Conservation (phyloP, 2,329 filamentous ascomycete species). For the Ophiosphaerella narmari region DNA sequence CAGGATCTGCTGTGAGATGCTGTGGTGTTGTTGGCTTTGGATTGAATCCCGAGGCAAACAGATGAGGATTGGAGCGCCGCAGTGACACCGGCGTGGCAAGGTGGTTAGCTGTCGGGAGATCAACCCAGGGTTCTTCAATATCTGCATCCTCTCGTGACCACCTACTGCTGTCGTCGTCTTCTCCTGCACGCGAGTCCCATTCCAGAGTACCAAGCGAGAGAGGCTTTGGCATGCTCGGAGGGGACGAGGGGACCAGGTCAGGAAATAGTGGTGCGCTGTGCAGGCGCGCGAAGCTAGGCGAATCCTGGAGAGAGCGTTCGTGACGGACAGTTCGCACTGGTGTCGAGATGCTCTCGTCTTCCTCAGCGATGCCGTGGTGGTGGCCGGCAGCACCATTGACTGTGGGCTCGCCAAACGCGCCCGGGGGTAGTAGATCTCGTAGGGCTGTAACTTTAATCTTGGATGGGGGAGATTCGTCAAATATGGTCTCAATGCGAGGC, state of each 20-base stretch:
- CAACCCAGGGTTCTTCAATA: constrained; percentile 46
- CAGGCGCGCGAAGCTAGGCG: constrained; percentile 38
- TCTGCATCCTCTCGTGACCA: constrained; percentile 50
- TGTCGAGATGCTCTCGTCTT: constrained; percentile 56
- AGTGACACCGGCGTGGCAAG: constrained; percentile 37
- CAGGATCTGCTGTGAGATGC: constrained; percentile 40
- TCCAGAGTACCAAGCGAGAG: constrained; percentile 48
- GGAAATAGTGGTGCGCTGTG: constrained; percentile 45
- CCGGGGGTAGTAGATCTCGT: constrained; percentile 55
- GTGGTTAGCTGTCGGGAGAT: constrained; percentile 42
- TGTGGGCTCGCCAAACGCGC: constrained; percentile 48
- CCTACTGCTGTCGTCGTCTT: constrained; percentile 46
- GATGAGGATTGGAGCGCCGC: constrained; percentile 38
- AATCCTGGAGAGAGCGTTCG: constrained; percentile 42
- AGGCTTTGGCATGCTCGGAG: constrained; percentile 50
- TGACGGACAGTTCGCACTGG: constrained; percentile 51
- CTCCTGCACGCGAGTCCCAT: constrained; percentile 46
- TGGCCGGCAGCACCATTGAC: constrained; percentile 40
- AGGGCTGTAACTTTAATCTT: constrained; percentile 52
- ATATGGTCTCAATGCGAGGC: constrained; percentile 75
- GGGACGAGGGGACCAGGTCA: constrained; percentile 50
- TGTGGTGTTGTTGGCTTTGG: constrained; percentile 47
- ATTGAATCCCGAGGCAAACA: constrained; percentile 35
- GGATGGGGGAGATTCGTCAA: constrained; percentile 71
- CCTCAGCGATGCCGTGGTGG: constrained; percentile 53